Percentiles rank a stretch among this genome's conserved stretches.
phyloP scores from a whole-genome alignment of 805 yeast species.

The Metschnikowia kofuensis region DNA sequence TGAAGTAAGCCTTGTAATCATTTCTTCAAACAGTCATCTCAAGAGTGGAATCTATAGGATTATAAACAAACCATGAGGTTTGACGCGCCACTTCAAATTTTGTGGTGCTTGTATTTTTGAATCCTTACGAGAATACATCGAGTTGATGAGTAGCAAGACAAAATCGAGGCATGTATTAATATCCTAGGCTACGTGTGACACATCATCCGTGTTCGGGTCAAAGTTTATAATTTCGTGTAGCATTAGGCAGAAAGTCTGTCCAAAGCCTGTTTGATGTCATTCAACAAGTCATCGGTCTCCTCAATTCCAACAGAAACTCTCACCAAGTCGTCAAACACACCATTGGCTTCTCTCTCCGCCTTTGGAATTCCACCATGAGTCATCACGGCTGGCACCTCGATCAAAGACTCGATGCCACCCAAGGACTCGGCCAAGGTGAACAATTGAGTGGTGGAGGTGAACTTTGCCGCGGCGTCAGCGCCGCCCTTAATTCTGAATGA shows the following conservation, averaged over 20 bases:
- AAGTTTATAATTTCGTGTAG: too few relatives aligned
- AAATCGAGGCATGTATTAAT: too few relatives aligned
- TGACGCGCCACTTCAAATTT: too few relatives aligned
- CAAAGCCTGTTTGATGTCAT: slow-evolving; percentile 65
- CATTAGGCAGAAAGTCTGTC: slow-evolving; percentile 2
- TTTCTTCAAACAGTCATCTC: too few relatives aligned
- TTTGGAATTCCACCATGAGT: slow-evolving; percentile 88
- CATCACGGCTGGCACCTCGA: slow-evolving; percentile 89
- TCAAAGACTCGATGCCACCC: slow-evolving; percentile 83
- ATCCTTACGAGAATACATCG: too few relatives aligned
- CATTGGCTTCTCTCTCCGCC: slow-evolving; percentile 72
- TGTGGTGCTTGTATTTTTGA: too few relatives aligned
- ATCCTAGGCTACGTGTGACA: too few relatives aligned
- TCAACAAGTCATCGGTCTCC: slow-evolving; percentile 71
- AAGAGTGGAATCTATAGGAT: too few relatives aligned
- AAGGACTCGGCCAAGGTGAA: slow-evolving; percentile 87
- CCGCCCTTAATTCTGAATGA: slow-evolving; percentile 86
- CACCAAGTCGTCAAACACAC: slow-evolving; percentile 78
- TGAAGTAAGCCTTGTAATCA: too few relatives aligned
- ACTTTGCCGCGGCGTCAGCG: slow-evolving; percentile 67
- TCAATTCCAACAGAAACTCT: slow-evolving; percentile 87
- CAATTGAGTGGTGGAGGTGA: slow-evolving; percentile 69
- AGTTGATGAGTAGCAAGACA: too few relatives aligned
- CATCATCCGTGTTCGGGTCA: too few relatives aligned
- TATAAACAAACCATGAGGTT: too few relatives aligned